Evolutionary conservation across 257 asterid genomes (phyloP).

Genomic region (Perilla frutescens): DNA sequence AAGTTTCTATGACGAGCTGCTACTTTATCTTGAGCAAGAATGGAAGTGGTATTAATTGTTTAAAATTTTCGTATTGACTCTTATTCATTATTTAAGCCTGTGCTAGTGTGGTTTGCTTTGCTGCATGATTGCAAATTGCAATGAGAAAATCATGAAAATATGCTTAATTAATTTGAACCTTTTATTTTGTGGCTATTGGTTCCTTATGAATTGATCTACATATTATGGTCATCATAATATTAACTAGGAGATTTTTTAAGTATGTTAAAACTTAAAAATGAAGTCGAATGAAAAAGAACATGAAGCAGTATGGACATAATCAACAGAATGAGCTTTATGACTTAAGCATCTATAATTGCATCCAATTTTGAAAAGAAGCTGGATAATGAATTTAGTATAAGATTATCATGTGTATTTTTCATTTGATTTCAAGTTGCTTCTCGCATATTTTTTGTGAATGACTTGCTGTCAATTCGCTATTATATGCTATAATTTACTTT

Average conservation of each 20-base stretch:
- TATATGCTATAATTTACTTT: conserved; percentile 2
- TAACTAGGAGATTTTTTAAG: conserved; percentile 16
- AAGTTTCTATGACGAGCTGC: conserved; percentile 88
- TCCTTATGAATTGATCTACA: background rate
- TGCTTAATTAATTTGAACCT: background rate
- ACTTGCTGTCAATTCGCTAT: background rate
- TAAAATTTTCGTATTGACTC: background rate
- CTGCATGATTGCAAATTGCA: conserved; percentile 7
- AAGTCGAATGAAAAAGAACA: conserved; percentile 14
- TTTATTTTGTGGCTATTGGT: background rate
- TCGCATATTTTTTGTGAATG: conserved; percentile 6
- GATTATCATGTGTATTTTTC: background rate
- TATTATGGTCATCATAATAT: background rate
- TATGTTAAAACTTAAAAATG: background rate
- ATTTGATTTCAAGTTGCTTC: background rate
- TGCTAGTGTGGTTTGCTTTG: conserved; percentile 26
- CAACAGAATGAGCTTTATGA: background rate
- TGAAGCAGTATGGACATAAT: conserved; percentile 19
- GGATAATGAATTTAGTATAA: background rate
- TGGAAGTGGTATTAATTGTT: conserved; percentile 85
- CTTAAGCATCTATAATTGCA: conserved; percentile 6
- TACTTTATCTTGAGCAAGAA: conserved; percentile 97
- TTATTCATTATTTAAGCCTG: background rate
- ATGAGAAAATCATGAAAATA: background rate
- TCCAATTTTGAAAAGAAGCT: background rate